Conservation (phyloP, 1,284 basidiomycete species). For the Cryptococcus jaspeensis region DNA sequence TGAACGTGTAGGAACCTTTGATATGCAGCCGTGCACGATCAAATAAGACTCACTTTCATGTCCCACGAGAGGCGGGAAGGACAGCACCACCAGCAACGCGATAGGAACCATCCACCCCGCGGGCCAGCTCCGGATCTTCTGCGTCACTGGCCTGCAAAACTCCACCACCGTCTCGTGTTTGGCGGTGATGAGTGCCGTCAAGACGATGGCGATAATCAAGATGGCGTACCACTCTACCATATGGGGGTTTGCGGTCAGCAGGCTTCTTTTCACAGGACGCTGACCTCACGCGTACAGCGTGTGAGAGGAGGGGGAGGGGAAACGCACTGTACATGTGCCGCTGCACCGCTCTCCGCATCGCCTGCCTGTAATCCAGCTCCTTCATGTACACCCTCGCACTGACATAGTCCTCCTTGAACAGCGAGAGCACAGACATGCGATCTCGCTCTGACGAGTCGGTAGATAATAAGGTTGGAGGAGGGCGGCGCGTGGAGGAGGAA, state of each 20-base stretch:
- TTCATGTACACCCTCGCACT: slow-evolving; percentile 25
- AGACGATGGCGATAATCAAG: slow-evolving; percentile 28
- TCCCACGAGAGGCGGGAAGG: slow-evolving; percentile 42
- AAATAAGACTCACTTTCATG: slow-evolving; percentile 43
- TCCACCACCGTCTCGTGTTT: slow-evolving; percentile 43
- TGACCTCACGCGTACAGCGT: not conserved
- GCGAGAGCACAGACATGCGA: slow-evolving; percentile 14
- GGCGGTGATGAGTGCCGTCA: slow-evolving; percentile 36
- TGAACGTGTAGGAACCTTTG: too few species aligned
- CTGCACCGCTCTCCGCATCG: slow-evolving; percentile 19
- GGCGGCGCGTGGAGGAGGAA: not conserved
- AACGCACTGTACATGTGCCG: slow-evolving; percentile 38
- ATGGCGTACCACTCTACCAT: slow-evolving; percentile 44
- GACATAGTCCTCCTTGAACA: slow-evolving; percentile 32
- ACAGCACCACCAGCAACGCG: slow-evolving; percentile 23
- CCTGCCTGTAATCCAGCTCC: slow-evolving; percentile 30
- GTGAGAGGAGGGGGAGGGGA: not conserved
- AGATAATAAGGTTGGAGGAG: not conserved
- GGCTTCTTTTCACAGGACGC: not conserved
- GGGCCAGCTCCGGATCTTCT: slow-evolving; percentile 38
- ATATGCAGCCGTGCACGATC: too few species aligned
- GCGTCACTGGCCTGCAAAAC: slow-evolving; percentile 34
- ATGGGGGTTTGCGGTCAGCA: not conserved
- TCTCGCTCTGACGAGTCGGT: not conserved
- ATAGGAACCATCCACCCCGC: slow-evolving; percentile 46